Evolutionary conservation across 31 red algal genomes (phyloP).

Genomic region (Odonthalia washingtoniensis): DNA sequence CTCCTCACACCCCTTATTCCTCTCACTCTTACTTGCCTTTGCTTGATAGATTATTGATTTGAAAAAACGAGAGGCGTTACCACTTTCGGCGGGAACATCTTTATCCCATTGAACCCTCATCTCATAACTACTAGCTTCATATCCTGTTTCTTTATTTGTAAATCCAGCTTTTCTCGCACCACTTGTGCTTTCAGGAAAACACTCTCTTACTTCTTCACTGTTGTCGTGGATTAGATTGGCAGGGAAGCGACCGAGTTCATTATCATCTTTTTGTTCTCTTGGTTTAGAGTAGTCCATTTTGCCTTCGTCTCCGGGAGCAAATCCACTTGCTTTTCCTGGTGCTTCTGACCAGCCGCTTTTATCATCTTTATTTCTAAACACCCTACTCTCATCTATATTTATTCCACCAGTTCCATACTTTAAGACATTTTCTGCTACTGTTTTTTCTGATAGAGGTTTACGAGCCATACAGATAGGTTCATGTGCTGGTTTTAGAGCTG

Average conservation of each 20-base stretch:
- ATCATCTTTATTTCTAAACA: no score
- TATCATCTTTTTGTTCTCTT: not conserved
- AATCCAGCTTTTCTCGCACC: not conserved
- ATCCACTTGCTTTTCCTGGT: not conserved
- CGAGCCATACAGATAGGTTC: not conserved
- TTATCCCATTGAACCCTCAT: no score
- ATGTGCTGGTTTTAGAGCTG: not conserved
- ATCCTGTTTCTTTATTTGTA: not conserved
- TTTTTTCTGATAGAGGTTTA: not conserved
- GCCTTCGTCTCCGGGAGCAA: not conserved
- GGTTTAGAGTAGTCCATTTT: not conserved
- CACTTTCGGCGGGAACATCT: no score
- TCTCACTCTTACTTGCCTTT: no score
- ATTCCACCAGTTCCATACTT: not conserved
- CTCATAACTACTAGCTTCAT: no score
- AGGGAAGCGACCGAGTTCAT: not conserved
- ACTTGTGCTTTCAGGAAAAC: not conserved
- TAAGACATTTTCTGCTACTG: not conserved
- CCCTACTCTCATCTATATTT: not conserved
- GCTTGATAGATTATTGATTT: no score
- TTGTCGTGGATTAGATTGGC: not conserved
- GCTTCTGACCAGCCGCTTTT: no score
- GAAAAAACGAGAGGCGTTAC: no score
- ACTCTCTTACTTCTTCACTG: not conserved
- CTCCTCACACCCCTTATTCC: no score